Evolutionary conservation across 768 basidiomycete species (phyloP), one percentile per base, ranked within the genome.

Genomic region (Podaxis sp.): DNA sequence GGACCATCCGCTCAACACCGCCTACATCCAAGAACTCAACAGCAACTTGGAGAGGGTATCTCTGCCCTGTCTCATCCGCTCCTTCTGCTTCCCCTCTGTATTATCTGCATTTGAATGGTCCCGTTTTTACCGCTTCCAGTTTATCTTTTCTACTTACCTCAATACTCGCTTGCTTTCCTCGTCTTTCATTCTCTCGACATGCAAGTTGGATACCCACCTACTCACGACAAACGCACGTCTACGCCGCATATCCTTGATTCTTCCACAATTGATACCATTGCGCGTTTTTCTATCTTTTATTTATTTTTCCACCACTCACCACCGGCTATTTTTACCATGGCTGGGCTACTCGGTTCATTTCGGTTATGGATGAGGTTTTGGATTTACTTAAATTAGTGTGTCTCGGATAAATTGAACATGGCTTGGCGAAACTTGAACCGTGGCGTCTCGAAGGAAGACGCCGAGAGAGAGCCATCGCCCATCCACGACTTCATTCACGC

Each of bases 131-230:
- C 47, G 11, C 9, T 21, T 4, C 23, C 47, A 4, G 18, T 25
- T 48, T 48, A 11, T 47, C 46, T 18, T 47, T 47, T n/a, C 46
- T 47, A 13, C 3, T 47, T 23, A 10, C 18, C 46, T n/a, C 18
- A n/a, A 18, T 36, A 10, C 27, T 18, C 10, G 23, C n/a, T 37
- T 18, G 2, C 21, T 48, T 21, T 50, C 36, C 18, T 18, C 36
- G 11, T 23, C 7, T 35, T 38, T 14, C 57, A 37, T 21, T 37
- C 32, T 10, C 56, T 37, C 47, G 27, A 32, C 59, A 53, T 35
- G 28, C 59, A 53, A 47, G 42, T 60, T 32, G 51, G 35, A 60
- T 60, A 60, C 59, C 59, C 59, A 37, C 6, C 21, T 2, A 21
- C 25, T 50, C 21, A 55, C 14, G 54, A 55, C 53, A 54, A 37